Conservation (phyloP, 202 grass and related monocot genomes). For the Dendrocalamus latiflorus region DNA sequence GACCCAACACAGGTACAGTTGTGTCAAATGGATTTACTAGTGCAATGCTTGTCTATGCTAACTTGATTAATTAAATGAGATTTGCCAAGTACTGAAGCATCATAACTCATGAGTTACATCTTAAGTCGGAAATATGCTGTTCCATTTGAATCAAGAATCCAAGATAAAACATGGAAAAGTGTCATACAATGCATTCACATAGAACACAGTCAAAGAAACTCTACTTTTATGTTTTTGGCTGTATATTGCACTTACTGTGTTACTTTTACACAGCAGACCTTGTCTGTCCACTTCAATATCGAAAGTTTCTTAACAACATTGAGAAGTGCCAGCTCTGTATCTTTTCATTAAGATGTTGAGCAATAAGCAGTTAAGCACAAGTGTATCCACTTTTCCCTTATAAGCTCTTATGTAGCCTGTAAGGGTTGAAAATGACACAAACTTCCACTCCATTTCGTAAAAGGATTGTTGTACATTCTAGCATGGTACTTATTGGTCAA, state of each 20-base stretch:
- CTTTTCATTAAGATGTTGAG: background rate
- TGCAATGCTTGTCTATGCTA: background rate
- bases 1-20: slow-evolving; percentile 88
- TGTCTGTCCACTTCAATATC: background rate
- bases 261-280: background rate
- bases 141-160: background rate
- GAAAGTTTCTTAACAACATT: background rate
- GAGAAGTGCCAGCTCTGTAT: background rate
- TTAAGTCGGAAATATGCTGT: background rate
- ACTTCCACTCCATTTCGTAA: background rate
- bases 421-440: background rate
- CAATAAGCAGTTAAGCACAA: background rate
- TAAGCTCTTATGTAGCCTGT: background rate
- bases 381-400: background rate
- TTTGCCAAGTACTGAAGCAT: background rate
- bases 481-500: background rate
- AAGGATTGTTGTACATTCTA: background rate
- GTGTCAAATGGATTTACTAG: slow-evolving; percentile 5
- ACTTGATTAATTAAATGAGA: background rate
- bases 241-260: background rate
- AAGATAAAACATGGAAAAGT: background rate
- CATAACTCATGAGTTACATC: background rate
- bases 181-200: background rate
- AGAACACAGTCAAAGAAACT: background rate
- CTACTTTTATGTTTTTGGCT: background rate